phyloP scores from a whole-genome alignment of 2,329 filamentous ascomycete genomes.

The Diplocarpon mali region DNA sequence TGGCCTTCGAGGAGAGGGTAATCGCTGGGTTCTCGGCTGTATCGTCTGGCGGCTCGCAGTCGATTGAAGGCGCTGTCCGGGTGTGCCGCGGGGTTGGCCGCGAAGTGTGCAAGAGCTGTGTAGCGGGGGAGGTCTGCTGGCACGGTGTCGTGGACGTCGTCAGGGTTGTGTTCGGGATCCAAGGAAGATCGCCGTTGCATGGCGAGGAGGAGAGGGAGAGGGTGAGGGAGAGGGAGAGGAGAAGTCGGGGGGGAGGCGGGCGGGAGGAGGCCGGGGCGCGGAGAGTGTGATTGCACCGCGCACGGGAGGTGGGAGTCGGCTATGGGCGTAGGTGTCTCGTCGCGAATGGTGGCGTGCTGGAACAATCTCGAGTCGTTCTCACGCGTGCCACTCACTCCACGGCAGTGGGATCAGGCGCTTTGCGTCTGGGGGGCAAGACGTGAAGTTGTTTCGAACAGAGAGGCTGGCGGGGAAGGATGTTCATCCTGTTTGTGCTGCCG shows the following conservation, averaged over 20 bases:
- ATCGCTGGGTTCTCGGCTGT: constrained; percentile 12
- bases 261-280: background rate
- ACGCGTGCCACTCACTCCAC: too few species aligned
- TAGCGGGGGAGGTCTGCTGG: constrained; percentile 4
- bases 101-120: constrained; percentile 9
- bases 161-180: constrained; percentile 9
- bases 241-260: background rate
- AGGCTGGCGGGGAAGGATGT: too few species aligned
- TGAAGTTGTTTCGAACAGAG: too few species aligned
- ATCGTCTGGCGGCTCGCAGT: constrained; percentile 16
- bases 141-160: constrained; percentile 1
- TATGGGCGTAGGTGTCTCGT: too few species aligned
- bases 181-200: constrained; percentile 19
- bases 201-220: constrained; percentile 3
- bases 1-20: constrained; percentile 12
- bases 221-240: background rate
- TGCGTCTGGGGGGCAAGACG: too few species aligned
- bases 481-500: too few species aligned
- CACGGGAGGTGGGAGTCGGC: too few species aligned
- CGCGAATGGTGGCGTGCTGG: too few species aligned
- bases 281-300: too few species aligned
- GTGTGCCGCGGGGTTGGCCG: constrained; percentile 15
- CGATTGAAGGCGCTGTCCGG: constrained; percentile 21
- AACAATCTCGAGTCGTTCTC: too few species aligned
- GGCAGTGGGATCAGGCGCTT: too few species aligned